Base-by-base conservation (phyloP, 495 filamentous ascomycete genomes). In the Lentithecium fluviatile region DNA sequence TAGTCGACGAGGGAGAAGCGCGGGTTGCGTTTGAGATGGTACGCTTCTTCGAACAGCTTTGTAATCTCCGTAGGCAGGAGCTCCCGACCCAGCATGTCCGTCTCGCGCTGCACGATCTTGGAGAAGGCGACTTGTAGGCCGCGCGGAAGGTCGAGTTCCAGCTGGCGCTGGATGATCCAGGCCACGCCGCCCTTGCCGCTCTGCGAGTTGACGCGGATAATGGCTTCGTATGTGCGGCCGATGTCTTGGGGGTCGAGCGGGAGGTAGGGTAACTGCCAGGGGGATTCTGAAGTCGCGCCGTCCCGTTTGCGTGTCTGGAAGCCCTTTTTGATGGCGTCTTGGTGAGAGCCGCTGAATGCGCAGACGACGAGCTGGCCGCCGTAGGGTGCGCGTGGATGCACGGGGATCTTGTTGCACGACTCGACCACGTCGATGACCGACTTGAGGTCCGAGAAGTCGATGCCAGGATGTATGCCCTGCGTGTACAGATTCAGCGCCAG, bases 321-420 rank as follows among this genome's bases (percentile, higher is more conserved):
- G 12, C 94, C 93, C 78, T 97, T 97, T 78, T 95, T 95, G 77
- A 98, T 97, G 37, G 94, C 94, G 68, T 97, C 94, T 77, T 98
- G 92, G 73, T 97, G 93, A 25, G 88, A 91, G 45, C 92, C 91
- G 68, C 86, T 89, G 77, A 95, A 96, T 17, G 90, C 89, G 71
- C 86, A 92, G 40, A 91, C 87, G 43, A 96, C 93, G 58, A 96
- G 80, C 69, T 88, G 86, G 37, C 90, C 94, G 51, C 89, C 91
- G 73, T 97, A 97, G 0, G 94, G 93, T 52, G 88, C 87, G 45
- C 93, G 84, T 46, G 88, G 85, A 65, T 95, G 90, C 19, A 97
- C 88, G 17, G 91, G 91, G 62, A 97, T 96, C 79, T 97, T 96
- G 77, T 89, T 97, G 77, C 86, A 88, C 67, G 87, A 83, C 74